Base-by-base conservation (phyloP, 225 moss, liverwort and hornwort genomes). In the Neckera pumila region DNA sequence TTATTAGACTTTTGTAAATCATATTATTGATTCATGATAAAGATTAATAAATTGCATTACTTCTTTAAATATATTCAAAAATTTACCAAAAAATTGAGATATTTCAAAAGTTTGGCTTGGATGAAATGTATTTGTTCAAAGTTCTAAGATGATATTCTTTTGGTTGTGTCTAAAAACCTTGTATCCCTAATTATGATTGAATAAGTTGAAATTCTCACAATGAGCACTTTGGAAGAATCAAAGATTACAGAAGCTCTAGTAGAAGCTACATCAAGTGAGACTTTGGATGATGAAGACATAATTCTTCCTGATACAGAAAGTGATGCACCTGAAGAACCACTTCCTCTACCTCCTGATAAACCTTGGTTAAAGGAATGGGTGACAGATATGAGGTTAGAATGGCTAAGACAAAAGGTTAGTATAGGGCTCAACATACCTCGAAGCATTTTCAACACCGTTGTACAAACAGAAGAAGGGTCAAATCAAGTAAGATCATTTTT, bases 351-450 rank as follows among this genome's bases (percentile, higher is more conserved):
- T 43, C 51, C 17, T 5, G 57, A 89, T 38, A 86, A 90, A 33
- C 91, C 87, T 30, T 90, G 90, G 92, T 6, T 91, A 38, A 63
- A 34, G 1, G 85, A 93, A 83, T 97, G 97, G 96, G 2, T 79
- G 33, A 93, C 58, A 1, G 95, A 97, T 49, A 82, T 85, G 79
- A 92, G 95, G 16, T 86, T 94, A 22, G 97, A 97, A 86, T 96
- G 96, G 95, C 76, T 97, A 3, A 80, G 85, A 58, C 92, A 96
- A 86, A 97, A 96, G 74, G 93, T 93, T 51, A 92, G 91, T 15
- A 90, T 93, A 40, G 91, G 89, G 9, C 88, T 95, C 1, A 88
- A 93, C 14, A 90, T 96, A 27, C 38, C 90, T 28, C 84, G 84
- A 19, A 89, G 51, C 0, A 30, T 87, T 86, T 96, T 97, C 63